These are phyloP conservation scores for Podospora pseudocomata DNA, from an alignment of 495 filamentous ascomycete species.

Conservation along the genomic window DNA sequence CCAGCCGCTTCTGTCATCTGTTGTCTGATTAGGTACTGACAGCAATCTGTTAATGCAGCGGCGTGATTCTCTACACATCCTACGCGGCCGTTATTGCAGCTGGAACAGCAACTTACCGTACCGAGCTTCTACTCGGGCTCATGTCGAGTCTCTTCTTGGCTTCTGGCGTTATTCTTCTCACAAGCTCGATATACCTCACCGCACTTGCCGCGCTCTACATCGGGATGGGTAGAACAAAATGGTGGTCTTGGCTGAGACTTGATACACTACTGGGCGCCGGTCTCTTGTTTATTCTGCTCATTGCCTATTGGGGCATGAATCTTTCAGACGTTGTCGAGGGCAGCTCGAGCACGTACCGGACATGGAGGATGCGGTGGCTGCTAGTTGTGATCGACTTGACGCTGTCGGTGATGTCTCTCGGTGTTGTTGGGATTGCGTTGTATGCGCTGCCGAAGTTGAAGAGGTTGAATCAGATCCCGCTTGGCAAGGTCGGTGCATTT, in stretches of 20 bases:
- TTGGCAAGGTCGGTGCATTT: not conserved
- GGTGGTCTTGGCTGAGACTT: slow-evolving; percentile 7
- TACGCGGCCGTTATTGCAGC: too few relatives aligned
- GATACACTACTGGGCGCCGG: slow-evolving; percentile 2
- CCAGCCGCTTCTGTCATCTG: not conserved
- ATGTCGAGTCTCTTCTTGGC: not conserved
- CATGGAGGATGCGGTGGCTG: slow-evolving; percentile 10
- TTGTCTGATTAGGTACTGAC: too few relatives aligned
- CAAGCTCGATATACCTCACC: slow-evolving; percentile 2
- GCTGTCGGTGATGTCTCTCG: slow-evolving; percentile 8
- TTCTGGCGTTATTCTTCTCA: not conserved
- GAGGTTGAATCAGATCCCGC: not conserved
- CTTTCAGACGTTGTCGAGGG: not conserved
- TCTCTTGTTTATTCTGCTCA: slow-evolving; percentile 4
- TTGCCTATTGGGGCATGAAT: slow-evolving; percentile 2
- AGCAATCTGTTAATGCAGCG: too few relatives aligned
- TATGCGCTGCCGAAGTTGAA: slow-evolving; percentile 11
- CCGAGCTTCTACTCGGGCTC: not conserved
- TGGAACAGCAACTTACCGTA: not conserved
- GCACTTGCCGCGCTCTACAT: slow-evolving; percentile 1
- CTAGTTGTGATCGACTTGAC: slow-evolving; percentile 12
- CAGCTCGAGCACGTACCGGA: not conserved
- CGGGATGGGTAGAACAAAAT: slow-evolving; percentile 2
- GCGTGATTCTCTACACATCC: too few relatives aligned
- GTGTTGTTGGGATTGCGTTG: slow-evolving; percentile 1